A percentile compares a stretch with the other conserved stretches of the same genome.
Evolutionary conservation across 2,329 filamentous ascomycete species (phyloP).

Genomic region (Hysterium pulicare): DNA sequence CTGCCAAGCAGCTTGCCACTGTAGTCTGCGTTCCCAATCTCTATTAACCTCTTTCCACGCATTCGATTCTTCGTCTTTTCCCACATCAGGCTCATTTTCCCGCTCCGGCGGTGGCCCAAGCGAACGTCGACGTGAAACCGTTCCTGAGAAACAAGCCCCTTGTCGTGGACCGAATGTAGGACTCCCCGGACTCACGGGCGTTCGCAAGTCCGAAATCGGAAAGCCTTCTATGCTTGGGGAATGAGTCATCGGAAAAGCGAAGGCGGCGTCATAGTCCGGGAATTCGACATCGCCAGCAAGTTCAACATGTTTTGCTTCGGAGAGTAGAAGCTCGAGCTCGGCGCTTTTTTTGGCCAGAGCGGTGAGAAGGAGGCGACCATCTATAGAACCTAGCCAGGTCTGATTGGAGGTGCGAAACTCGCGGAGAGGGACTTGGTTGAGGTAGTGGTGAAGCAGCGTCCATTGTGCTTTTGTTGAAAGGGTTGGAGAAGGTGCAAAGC

Average conservation of each 20-base stretch:
- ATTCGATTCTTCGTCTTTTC: not conserved
- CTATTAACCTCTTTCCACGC: not conserved
- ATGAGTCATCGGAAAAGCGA: not conserved
- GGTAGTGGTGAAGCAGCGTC: conserved; percentile 6
- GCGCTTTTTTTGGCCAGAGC: conserved; percentile 9
- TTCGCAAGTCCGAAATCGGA: not conserved
- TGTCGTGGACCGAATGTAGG: not conserved
- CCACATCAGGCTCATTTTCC: not conserved
- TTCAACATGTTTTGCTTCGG: conserved; percentile 2
- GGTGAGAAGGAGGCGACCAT: conserved; percentile 8
- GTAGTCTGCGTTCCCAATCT: not conserved
- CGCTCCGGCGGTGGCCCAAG: not conserved
- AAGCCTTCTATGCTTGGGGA: not conserved
- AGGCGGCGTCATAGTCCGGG: not conserved
- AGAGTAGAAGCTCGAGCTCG: conserved; percentile 8
- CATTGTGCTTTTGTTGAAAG: conserved; percentile 7
- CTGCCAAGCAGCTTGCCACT: conserved; percentile 1
- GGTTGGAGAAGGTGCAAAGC: not conserved
- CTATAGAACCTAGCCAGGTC: conserved; percentile 4
- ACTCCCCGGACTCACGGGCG: not conserved
- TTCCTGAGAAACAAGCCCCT: not conserved
- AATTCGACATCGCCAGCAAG: not conserved
- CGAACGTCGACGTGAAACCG: not conserved
- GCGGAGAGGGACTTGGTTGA: conserved; percentile 3
- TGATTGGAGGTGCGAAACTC: not conserved